phyloP scores from a whole-genome alignment of 176 grass and related monocot species.

The Ananas comosus region DNA sequence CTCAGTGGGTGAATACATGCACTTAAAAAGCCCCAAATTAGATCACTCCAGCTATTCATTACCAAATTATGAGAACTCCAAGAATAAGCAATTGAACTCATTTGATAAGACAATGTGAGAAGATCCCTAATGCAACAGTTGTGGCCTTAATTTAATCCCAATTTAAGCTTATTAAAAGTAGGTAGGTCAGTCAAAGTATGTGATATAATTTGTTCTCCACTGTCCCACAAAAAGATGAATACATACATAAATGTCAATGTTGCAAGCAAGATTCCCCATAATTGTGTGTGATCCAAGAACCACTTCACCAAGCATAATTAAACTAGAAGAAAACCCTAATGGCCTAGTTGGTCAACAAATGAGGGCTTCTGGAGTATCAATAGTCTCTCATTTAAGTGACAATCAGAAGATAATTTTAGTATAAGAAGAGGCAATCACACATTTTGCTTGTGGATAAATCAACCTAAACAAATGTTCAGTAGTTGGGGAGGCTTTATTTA shows the following conservation, averaged over 20 bases:
- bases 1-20: constrained; percentile 2
- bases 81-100: neutral
- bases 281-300: constrained; percentile 27
- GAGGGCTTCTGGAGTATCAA: constrained; percentile 5
- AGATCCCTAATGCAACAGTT: constrained; percentile 1
- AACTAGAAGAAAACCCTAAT: constrained; percentile 21
- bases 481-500: neutral
- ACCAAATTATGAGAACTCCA: constrained; percentile 11
- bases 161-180: neutral
- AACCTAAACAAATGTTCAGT: neutral
- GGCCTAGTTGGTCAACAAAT: constrained; percentile 16
- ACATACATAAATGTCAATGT: constrained; percentile 7
- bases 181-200: neutral
- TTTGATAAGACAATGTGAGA: neutral
- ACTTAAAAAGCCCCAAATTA: constrained; percentile 2
- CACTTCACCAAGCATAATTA: constrained; percentile 25
- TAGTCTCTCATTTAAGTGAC: constrained; percentile 11
- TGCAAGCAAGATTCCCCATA: constrained; percentile 29
- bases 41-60: constrained; percentile 10
- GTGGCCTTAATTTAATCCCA: neutral
- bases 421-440: constrained; percentile 3
- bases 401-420: constrained; percentile 12
- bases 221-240: constrained; percentile 7
- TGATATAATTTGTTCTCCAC: neutral
- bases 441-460: neutral